Base-by-base conservation (phyloP, 768 basidiomycete species). In the Arthromyces matolae region DNA sequence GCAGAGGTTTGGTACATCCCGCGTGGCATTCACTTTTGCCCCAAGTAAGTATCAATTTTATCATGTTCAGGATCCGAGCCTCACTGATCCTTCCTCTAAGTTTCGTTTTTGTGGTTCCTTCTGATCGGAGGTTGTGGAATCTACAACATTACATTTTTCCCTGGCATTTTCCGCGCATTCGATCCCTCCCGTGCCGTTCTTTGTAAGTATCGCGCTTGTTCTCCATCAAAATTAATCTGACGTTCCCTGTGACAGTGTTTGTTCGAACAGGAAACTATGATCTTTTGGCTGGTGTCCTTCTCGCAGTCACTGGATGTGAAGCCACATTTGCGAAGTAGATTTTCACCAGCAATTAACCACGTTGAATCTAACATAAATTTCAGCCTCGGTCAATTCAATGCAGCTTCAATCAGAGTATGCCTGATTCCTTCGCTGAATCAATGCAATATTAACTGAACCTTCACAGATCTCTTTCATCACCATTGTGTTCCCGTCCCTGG, bases 291-390 rank as follows among this genome's bases (percentile, higher is more conserved):
- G 85, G 84, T 27, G 72, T 87, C 1, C 65, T 88, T 5, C 75
- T 88, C 1, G 75, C 79, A 1, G 52, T 86, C n/a, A 88, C 86
- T 0, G 86, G 86, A 0, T 81, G 77, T 54, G 84, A 86, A 59
- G 82, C 81, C 1, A 65, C 83, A 38, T 83, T 83, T 61, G 83
- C 83, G 10, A 83, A 84, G 81, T 83, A 38, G 23, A 75, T 65
- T 19, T 7, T n/a, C n/a, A 23, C 16, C 18, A 5, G 1, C 6
- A 14, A 13, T 22, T 5, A 20, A 9, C 6, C 2, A 23, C 7
- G 35, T 19, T 32, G 8, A 9, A 10, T 12, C n/a, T 24, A 10
- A 22, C 8, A n/a, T 5, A 34, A 18, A 24, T 12, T 44, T 4
- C 52, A 84, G 81, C 51, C 71, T 86, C 25, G 85, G 83, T 4